Evolutionary conservation across 352 stramenopile genomes (phyloP).

Genomic region (Phytophthora capsici): DNA sequence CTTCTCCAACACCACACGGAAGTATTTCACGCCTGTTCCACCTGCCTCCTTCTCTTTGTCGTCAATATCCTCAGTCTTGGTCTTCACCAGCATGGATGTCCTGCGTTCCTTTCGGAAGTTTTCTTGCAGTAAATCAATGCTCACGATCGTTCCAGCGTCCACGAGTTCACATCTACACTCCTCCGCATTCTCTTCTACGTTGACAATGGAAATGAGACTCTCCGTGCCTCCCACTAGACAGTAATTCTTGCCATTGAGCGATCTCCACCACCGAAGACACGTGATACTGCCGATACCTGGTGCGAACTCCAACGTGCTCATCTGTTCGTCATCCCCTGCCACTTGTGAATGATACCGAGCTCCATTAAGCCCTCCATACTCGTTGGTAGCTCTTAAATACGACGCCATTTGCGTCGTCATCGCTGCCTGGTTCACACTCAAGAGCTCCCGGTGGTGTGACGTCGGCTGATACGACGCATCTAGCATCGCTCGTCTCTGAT

Average conservation of each 20-base stretch:
- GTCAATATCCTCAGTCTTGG: constrained; percentile 47
- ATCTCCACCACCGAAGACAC: constrained; percentile 82
- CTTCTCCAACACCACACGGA: constrained; percentile 86
- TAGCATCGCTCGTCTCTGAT: constrained; percentile 64
- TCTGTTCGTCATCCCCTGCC: constrained; percentile 80
- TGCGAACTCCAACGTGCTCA: constrained; percentile 86
- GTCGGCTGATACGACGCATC: constrained; percentile 57
- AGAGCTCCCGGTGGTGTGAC: constrained; percentile 66
- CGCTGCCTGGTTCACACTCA: constrained; percentile 71
- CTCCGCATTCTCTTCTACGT: constrained; percentile 86
- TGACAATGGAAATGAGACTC: constrained; percentile 85
- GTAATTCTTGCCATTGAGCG: constrained; percentile 86
- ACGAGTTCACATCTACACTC: constrained; percentile 84
- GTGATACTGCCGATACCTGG: constrained; percentile 70
- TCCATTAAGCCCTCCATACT: constrained; percentile 79
- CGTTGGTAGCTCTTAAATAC: constrained; percentile 83
- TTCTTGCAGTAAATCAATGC: constrained; percentile 81
- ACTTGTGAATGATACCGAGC: constrained; percentile 86
- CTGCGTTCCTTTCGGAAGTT: constrained; percentile 77
- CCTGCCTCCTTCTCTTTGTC: constrained; percentile 30
- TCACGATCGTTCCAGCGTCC: constrained; percentile 63
- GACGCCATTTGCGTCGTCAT: constrained; percentile 88
- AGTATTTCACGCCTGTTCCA: constrained; percentile 58
- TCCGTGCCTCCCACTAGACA: constrained; percentile 80
- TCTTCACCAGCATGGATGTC: constrained; percentile 88